Evolutionary conservation across 2,329 filamentous ascomycete genomes (phyloP).

Genomic region (Exserohilum turcica): DNA sequence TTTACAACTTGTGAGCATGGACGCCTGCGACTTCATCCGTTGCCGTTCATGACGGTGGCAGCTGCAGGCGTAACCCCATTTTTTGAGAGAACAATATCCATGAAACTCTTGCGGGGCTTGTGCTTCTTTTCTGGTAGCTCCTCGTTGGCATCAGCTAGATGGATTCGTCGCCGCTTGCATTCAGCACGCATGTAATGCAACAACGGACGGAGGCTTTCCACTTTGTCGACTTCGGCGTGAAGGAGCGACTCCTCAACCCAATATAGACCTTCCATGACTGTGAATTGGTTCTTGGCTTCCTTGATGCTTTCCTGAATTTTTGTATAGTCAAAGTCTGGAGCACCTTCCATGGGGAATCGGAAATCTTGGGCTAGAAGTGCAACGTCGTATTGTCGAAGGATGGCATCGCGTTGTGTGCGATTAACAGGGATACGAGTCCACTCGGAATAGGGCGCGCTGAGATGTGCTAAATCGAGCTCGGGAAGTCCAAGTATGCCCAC

Average conservation of each 20-base stretch:
- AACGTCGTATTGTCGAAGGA: constrained; percentile 47
- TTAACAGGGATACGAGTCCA: constrained; percentile 47
- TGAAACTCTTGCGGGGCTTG: constrained; percentile 45
- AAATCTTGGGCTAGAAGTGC: constrained; percentile 48
- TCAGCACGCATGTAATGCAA: constrained; percentile 37
- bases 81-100: constrained; percentile 41
- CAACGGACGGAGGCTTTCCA: constrained; percentile 35
- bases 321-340: constrained; percentile 45
- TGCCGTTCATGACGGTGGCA: constrained; percentile 27
- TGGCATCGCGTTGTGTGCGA: constrained; percentile 40
- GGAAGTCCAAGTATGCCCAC: constrained; percentile 49
- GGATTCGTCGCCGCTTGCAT: constrained; percentile 33
- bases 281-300: constrained; percentile 44
- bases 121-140: constrained; percentile 32
- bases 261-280: constrained; percentile 46
- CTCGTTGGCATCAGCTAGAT: constrained; percentile 27
- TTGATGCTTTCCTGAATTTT: constrained; percentile 45
- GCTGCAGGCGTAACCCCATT: constrained; percentile 30
- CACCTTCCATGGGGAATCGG: constrained; percentile 46
- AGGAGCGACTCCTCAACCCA: constrained; percentile 44
- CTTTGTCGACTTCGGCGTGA: constrained; percentile 36
- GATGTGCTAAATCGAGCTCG: constrained; percentile 45
- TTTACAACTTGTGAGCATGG: constrained; percentile 11
- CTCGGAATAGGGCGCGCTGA: constrained; percentile 40
- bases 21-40: constrained; percentile 25